Conservation (phyloP, 345 rosid genomes). For the Moringa oleifera region DNA sequence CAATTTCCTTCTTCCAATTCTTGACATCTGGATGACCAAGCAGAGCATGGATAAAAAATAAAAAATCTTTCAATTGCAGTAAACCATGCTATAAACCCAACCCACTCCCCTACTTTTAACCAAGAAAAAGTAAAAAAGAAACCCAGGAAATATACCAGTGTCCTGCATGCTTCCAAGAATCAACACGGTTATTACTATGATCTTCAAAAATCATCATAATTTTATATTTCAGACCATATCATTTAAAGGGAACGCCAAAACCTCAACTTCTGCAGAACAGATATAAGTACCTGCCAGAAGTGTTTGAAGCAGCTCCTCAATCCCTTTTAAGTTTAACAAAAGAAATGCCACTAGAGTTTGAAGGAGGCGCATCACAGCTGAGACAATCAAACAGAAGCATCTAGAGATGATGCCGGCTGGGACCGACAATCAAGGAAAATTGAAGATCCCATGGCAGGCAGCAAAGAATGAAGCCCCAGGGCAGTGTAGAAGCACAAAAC, state of each 20-base stretch:
- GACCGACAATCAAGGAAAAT: slow-evolving; percentile 57
- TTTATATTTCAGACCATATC: slow-evolving; percentile 7
- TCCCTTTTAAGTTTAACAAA: slow-evolving; percentile 47
- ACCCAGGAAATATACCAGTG: background rate
- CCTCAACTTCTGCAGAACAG: slow-evolving; percentile 42
- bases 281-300: slow-evolving; percentile 62
- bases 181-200: background rate
- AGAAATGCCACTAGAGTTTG: slow-evolving; percentile 38
- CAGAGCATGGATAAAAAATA: background rate
- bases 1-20: slow-evolving; percentile 7
- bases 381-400: slow-evolving; percentile 52
- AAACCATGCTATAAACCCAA: background rate
- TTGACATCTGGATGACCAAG: slow-evolving; percentile 8
- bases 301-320: slow-evolving; percentile 51
- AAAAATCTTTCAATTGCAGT: background rate
- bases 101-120: background rate
- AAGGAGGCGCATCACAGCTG: slow-evolving; percentile 43
- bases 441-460: slow-evolving; percentile 64
- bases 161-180: background rate
- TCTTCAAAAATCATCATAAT: slow-evolving; percentile 2
- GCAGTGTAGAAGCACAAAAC: slow-evolving; percentile 80
- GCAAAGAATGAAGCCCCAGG: slow-evolving; percentile 48
- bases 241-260: slow-evolving; percentile 13
- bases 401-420: slow-evolving; percentile 44
- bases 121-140: too few species aligned